Evolutionary conservation across 2,329 filamentous ascomycete species (phyloP).

Genomic region (Intubia oerlemansii): DNA sequence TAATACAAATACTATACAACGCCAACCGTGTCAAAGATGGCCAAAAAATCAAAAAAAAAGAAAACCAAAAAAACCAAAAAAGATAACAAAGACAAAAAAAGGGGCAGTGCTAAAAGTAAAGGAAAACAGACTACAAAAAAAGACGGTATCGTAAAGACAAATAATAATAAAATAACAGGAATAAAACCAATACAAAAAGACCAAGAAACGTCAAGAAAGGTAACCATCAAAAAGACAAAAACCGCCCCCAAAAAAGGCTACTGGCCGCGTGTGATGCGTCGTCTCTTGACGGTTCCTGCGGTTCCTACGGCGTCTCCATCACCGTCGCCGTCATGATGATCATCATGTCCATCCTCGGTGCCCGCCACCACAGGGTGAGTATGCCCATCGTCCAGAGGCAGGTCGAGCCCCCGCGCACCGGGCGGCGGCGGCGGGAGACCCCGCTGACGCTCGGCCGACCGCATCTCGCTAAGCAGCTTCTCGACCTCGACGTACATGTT

Average conservation of each 20-base stretch:
- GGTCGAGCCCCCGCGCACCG: conserved; percentile 6
- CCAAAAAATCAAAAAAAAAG: too few species aligned
- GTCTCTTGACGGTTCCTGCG: conserved; percentile 9
- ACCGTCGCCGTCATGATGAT: neutral
- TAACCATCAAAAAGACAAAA: too few species aligned
- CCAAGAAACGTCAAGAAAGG: neutral
- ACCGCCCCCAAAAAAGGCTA: neutral
- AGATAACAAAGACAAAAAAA: too few species aligned
- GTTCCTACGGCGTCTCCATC: conserved; percentile 1
- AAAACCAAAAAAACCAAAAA: too few species aligned
- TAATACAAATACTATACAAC: too few species aligned
- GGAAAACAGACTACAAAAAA: too few species aligned
- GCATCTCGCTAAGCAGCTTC: conserved; percentile 52
- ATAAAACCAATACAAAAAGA: too few species aligned
- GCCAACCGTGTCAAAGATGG: too few species aligned
- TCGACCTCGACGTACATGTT: conserved; percentile 84
- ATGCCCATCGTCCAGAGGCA: conserved; percentile 4
- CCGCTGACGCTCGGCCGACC: conserved; percentile 44
- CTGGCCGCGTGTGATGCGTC: conserved; percentile 9
- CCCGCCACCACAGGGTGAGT: neutral
- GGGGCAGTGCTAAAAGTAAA: too few species aligned
- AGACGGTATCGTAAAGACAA: too few species aligned
- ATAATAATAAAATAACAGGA: too few species aligned
- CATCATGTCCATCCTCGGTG: conserved; percentile 3
- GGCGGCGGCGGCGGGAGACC: conserved; percentile 16